phyloP scores from a whole-genome alignment of 2,329 filamentous ascomycete species.

The Cytospora mali region DNA sequence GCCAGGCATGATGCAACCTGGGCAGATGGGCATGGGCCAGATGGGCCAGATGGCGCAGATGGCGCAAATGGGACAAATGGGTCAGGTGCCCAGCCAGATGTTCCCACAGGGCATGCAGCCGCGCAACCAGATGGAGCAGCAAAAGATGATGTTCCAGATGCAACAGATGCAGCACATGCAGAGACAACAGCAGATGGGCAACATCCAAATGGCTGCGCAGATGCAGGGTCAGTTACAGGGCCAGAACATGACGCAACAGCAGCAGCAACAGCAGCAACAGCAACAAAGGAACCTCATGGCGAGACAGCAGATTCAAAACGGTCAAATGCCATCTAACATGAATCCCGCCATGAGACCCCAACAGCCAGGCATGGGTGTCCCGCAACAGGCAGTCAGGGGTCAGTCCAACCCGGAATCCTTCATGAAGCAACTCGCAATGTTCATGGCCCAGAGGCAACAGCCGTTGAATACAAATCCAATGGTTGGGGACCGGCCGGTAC shows the following conservation, averaged over 20 bases:
- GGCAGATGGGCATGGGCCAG: constrained; percentile 35
- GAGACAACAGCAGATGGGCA: constrained; percentile 49
- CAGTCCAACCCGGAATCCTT: constrained; percentile 66
- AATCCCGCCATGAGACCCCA: constrained; percentile 54
- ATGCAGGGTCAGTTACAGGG: constrained; percentile 33
- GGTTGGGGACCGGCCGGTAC: constrained; percentile 73
- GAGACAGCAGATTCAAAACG: constrained; percentile 58
- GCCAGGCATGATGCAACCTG: constrained; percentile 42
- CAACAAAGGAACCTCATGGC: constrained; percentile 52
- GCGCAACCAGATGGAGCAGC: constrained; percentile 66
- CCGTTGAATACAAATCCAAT: constrained; percentile 75
- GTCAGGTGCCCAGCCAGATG: constrained; percentile 40
- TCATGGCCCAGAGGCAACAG: constrained; percentile 74
- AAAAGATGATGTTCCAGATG: constrained; percentile 82
- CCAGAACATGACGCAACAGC: constrained; percentile 36
- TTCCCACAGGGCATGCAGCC: constrained; percentile 44
- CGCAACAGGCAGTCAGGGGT: constrained; percentile 32
- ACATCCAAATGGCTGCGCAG: constrained; percentile 43
- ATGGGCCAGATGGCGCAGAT: constrained; percentile 32
- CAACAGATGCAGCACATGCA: constrained; percentile 75
- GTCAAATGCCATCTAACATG: constrained; percentile 53
- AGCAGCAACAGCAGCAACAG: constrained; percentile 29
- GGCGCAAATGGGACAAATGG: constrained; percentile 34
- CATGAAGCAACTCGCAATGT: constrained; percentile 73
- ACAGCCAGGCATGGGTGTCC: constrained; percentile 36